These are phyloP conservation scores for Schwanniomyces etchellsii DNA, from an alignment of 1,139 yeast genomes.

Conservation along the genomic window DNA sequence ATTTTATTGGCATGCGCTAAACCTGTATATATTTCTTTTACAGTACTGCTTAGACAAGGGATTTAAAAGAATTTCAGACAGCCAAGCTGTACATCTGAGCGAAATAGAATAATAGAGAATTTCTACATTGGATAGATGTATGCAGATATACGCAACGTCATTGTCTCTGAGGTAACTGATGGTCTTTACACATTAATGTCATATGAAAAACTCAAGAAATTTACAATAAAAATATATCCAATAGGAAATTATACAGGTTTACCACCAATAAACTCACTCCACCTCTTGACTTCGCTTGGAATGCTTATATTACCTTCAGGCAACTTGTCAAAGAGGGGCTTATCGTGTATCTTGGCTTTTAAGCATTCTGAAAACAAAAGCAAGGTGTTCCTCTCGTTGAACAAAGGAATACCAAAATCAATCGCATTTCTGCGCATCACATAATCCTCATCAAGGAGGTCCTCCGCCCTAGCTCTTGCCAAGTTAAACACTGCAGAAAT, in stretches of 20 bases:
- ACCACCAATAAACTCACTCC: constrained; percentile 96
- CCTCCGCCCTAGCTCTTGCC: constrained; percentile 85
- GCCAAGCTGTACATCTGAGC: too few species aligned
- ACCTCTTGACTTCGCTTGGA: constrained; percentile 84
- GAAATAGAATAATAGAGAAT: too few species aligned
- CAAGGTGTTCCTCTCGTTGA: constrained; percentile 94
- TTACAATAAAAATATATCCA: too few species aligned
- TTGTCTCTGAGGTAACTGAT: too few species aligned
- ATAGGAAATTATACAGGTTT: constrained; percentile 65
- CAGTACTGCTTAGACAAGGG: too few species aligned
- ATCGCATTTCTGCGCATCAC: constrained; percentile 98
- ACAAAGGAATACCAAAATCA: constrained; percentile 93
- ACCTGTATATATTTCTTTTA: too few species aligned
- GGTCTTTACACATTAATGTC: too few species aligned
- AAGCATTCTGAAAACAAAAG: constrained; percentile 81
- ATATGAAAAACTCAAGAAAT: too few species aligned
- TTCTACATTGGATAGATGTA: too few species aligned
- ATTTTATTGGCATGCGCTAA: too few species aligned
- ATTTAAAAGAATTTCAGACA: too few species aligned
- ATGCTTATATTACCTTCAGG: constrained; percentile 47
- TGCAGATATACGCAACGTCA: too few species aligned
- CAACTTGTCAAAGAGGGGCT: constrained; percentile 35
- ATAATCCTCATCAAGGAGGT: constrained; percentile 81
- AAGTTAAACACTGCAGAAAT: constrained; percentile 86
- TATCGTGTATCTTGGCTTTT: constrained; percentile 61